Base-by-base conservation (phyloP, 768 basidiomycete genomes). In the Phlegmacium glaucopus region DNA sequence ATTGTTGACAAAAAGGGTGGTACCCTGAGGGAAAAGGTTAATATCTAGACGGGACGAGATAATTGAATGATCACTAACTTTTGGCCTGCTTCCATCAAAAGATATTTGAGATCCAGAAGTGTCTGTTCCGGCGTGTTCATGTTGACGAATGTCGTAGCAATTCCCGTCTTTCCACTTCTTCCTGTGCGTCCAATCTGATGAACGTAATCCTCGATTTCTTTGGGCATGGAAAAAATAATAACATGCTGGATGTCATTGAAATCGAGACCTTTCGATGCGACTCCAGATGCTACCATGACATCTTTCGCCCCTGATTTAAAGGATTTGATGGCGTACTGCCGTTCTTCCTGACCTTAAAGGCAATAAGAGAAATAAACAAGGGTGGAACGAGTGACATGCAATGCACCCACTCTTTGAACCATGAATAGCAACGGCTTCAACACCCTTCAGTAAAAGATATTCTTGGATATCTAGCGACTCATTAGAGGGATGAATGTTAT, bases 151-250 rank as follows among this genome's bases (percentile, higher is more conserved):
- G 96, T 94, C 28, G 96, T 99, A 27, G 96, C 95, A 47, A 99
- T 97, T 43, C 96, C 96, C 1, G 96, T 99, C 66, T 97, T 97
- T 16, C 96, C 96, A 55, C 90, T 93, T 56, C 96, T 84, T 43
- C 96, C 96, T 6, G 96, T 99, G 50, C 96, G 88, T 22, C 96
- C 96, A 55, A 98, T 98, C 67, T 99, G 95, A 72, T 99, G 96
- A 42, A 98, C 95, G 60, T 99, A 99, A 65, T 99, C 96, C 68
- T 99, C 96, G 53, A 99, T 99, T 72, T 99, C 96, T 67, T 98
- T 99, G 0, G 96, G 96, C 96, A 99, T 98, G 26, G 90, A 85
- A 66, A 94, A 99, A 52, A 97, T 98, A 67, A 99, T 97, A 62
- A 98, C 94, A 64, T 97, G 96, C 58, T 97, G 94, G 49, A 99